A percentile compares a stretch with the other conserved stretches of the same genome.
These are phyloP conservation scores for Blastocrithidia nonstop DNA, from an alignment of 208 protist species.

Conservation along the genomic window DNA sequence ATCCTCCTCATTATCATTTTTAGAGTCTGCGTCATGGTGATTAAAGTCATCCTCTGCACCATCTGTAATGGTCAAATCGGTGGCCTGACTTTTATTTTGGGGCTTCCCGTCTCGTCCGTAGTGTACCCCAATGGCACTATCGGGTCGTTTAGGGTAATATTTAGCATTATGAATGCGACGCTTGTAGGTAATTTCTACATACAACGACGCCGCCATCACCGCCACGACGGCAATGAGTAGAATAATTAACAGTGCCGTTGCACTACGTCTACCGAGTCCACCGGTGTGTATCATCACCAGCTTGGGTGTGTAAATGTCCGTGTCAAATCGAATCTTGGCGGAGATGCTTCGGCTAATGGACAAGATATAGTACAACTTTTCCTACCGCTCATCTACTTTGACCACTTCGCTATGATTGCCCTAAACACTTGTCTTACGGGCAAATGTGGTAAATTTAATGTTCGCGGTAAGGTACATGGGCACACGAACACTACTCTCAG, in stretches of 20 bases:
- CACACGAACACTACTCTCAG: conserved; percentile 35
- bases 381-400: conserved; percentile 17
- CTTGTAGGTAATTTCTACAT: conserved; percentile 56
- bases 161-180: conserved; percentile 47
- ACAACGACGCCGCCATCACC: conserved; percentile 32
- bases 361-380: conserved; percentile 43
- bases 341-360: conserved; percentile 45
- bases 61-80: too few relatives aligned
- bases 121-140: conserved; percentile 31
- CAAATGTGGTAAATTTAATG: conserved; percentile 50
- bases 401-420: conserved; percentile 10
- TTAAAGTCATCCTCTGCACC: not conserved
- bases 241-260: conserved; percentile 43
- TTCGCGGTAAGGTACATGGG: conserved; percentile 26
- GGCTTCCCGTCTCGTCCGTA: conserved; percentile 35
- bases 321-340: conserved; percentile 36
- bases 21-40: not conserved
- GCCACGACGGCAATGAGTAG: conserved; percentile 30
- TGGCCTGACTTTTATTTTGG: conserved; percentile 9
- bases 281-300: conserved; percentile 8
- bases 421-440: conserved; percentile 4
- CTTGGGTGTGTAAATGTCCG: conserved; percentile 24
- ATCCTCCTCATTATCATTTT: not conserved
- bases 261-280: conserved; percentile 21
- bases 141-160: conserved; percentile 36